Conservation (phyloP, 2,329 filamentous ascomycete genomes). For the Teratosphaeria zuluensis region DNA sequence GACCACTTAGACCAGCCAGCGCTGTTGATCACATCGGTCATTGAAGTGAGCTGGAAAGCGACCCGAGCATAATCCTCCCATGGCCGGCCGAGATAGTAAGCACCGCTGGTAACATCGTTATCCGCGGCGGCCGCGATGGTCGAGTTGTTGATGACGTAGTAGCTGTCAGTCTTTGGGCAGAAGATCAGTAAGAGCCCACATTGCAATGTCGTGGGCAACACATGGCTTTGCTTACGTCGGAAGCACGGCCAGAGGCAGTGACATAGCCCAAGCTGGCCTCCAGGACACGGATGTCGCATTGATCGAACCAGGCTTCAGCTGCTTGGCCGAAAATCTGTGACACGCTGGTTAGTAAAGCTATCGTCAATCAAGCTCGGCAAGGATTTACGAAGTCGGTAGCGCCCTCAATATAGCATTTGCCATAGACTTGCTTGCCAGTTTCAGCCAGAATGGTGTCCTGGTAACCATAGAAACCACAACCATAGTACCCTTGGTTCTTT, state of each 20-base stretch:
- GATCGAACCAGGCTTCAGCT: slow-evolving; percentile 43
- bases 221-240: slow-evolving; percentile 7
- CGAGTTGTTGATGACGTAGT: slow-evolving; percentile 48
- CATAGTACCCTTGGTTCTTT: slow-evolving; percentile 48
- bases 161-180: slow-evolving; percentile 23
- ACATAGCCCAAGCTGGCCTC: slow-evolving; percentile 34
- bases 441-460: slow-evolving; percentile 47
- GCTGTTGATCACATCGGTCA: slow-evolving; percentile 48
- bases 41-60: slow-evolving; percentile 40
- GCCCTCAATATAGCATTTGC: slow-evolving; percentile 47
- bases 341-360: not conserved
- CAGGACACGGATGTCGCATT: slow-evolving; percentile 39
- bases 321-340: slow-evolving; percentile 6
- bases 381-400: slow-evolving; percentile 47
- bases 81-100: slow-evolving; percentile 44
- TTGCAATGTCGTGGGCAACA: too few relatives aligned
- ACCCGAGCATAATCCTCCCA: slow-evolving; percentile 45
- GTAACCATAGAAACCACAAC: slow-evolving; percentile 41
- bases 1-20: slow-evolving; percentile 53
- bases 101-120: slow-evolving; percentile 29
- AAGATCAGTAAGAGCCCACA: too few relatives aligned
- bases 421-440: slow-evolving; percentile 47
- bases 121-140: slow-evolving; percentile 34
- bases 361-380: not conserved
- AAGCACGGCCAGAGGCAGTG: slow-evolving; percentile 34